These are phyloP conservation scores for Cyberlindnera japonica DNA, from an alignment of 805 yeast genomes.

Conservation along the genomic window DNA sequence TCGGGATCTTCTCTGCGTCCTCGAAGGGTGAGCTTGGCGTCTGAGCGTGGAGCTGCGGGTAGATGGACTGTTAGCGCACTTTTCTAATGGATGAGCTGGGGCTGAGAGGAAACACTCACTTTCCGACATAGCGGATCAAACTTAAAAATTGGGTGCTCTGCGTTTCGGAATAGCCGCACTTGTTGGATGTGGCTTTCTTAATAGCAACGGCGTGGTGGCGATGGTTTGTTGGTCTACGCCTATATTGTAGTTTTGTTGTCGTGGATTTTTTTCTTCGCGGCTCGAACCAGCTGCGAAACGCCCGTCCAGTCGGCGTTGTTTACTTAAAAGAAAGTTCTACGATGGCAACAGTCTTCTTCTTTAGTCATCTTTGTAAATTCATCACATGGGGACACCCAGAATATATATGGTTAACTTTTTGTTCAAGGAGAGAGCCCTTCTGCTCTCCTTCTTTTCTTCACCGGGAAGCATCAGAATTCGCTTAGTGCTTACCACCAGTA, in stretches of 20 bases:
- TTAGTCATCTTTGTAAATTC: neutral
- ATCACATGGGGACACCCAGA: neutral
- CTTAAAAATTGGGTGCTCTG: too few species aligned
- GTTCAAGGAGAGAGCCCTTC: neutral
- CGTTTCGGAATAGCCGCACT: too few species aligned
- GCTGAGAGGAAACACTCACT: neutral
- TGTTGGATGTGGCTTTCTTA: neutral
- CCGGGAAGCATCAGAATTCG: neutral
- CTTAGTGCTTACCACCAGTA: slow-evolving; percentile 64
- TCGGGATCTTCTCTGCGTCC: neutral
- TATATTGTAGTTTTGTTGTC: too few species aligned
- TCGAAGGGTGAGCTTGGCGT: slow-evolving; percentile 1
- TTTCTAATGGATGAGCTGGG: neutral
- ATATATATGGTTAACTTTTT: slow-evolving; percentile 2
- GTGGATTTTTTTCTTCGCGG: too few species aligned
- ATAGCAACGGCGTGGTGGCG: neutral
- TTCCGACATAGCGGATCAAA: slow-evolving; percentile 4
- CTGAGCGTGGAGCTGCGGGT: slow-evolving; percentile 4
- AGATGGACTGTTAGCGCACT: neutral
- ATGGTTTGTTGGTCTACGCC: too few species aligned
- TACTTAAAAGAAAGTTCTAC: too few species aligned
- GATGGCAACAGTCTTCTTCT: too few species aligned
- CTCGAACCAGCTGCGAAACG: too few species aligned
- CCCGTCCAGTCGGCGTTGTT: too few species aligned
- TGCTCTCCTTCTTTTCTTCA: neutral